phyloP scores from a whole-genome alignment of 2,329 filamentous ascomycete species.

The Trichoderma sp. region DNA sequence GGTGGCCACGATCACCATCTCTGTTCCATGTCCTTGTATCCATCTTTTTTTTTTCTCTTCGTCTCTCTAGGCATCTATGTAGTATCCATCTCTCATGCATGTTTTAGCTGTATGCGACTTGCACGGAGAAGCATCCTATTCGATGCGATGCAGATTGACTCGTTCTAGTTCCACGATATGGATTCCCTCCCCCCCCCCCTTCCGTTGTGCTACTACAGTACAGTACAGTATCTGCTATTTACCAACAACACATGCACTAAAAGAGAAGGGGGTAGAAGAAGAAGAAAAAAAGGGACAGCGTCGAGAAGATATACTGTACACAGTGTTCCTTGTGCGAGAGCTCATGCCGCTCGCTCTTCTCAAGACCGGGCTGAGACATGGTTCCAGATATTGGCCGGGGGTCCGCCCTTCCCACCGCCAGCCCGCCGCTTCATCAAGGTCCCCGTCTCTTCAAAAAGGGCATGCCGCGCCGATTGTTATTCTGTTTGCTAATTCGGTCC shows the following conservation, averaged over 20 bases:
- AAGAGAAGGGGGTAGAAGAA: too few species aligned
- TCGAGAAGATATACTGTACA: background rate
- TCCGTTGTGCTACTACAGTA: background rate
- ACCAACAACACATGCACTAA: background rate
- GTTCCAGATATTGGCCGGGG: background rate
- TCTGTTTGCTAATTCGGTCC: background rate
- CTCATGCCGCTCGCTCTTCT: background rate
- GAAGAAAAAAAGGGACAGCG: background rate
- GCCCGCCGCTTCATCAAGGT: background rate
- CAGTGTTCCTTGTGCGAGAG: background rate
- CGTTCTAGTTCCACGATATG: background rate
- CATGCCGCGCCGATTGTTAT: slow-evolving; percentile 5
- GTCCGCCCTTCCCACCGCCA: slow-evolving; percentile 4
- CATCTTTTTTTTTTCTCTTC: background rate
- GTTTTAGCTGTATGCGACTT: background rate
- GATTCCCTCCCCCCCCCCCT: background rate
- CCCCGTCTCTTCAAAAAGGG: background rate
- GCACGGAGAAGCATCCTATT: background rate
- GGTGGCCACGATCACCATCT: background rate
- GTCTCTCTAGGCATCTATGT: background rate
- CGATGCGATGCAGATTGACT: background rate
- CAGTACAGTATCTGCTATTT: background rate
- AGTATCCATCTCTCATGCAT: background rate
- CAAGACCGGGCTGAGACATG: background rate
- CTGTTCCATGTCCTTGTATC: background rate